These are phyloP conservation scores for Sclerotinia glacialis DNA, from an alignment of 2,329 filamentous ascomycete species.

Conservation along the genomic window DNA sequence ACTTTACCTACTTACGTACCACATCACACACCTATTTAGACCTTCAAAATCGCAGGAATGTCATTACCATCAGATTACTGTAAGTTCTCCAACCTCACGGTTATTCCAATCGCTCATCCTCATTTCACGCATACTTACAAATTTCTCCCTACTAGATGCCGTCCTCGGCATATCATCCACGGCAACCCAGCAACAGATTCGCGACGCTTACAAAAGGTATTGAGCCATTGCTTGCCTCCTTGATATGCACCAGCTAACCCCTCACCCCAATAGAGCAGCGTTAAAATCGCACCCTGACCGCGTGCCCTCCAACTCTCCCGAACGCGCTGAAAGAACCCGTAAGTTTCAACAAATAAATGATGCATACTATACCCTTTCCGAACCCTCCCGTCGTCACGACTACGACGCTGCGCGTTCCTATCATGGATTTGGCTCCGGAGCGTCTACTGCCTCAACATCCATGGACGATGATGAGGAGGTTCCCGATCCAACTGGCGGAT, in stretches of 20 bases:
- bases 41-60: not conserved
- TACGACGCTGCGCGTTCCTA: conserved; percentile 74
- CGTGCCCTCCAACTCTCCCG: conserved; percentile 77
- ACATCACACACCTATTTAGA: not conserved
- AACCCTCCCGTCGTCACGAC: conserved; percentile 70
- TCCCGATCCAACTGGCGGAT: conserved; percentile 42
- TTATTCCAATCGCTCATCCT: not conserved
- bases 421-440: conserved; percentile 47
- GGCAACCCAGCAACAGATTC: conserved; percentile 78
- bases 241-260: conserved; percentile 9
- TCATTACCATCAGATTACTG: conserved; percentile 41
- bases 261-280: conserved; percentile 60
- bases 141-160: conserved; percentile 52
- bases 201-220: conserved; percentile 90
- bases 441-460: conserved; percentile 43
- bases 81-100: conserved; percentile 33
- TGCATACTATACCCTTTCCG: conserved; percentile 88
- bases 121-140: conserved; percentile 17
- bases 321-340: conserved; percentile 76
- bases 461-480: conserved; percentile 48
- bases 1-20: not conserved
- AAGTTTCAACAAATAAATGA: conserved; percentile 91
- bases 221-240: not conserved
- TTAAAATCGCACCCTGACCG: conserved; percentile 93
- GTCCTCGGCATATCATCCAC: conserved; percentile 70